phyloP scores from a whole-genome alignment of 768 basidiomycete genomes.

The Suillus variegatus region DNA sequence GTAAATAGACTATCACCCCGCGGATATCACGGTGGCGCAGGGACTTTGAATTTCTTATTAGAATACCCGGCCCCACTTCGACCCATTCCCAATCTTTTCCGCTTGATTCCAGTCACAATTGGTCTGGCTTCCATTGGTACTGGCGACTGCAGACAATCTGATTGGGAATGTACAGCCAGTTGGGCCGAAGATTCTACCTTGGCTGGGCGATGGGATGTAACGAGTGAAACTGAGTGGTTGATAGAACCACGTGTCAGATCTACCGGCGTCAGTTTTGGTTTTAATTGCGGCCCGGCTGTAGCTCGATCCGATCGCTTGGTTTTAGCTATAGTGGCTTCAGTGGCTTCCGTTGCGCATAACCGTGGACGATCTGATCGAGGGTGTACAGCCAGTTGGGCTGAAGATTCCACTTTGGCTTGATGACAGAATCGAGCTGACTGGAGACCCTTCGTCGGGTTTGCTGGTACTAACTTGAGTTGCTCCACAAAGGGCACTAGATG shows the following conservation, averaged over 20 bases:
- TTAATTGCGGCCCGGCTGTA: neutral
- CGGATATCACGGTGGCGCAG: conserved; percentile 16
- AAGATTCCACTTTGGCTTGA: neutral
- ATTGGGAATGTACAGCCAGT: neutral
- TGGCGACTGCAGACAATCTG: neutral
- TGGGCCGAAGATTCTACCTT: neutral
- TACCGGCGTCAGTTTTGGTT: neutral
- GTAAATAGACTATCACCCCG: conserved; percentile 5
- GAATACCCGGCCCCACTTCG: conserved; percentile 48
- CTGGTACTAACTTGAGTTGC: neutral
- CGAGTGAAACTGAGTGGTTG: neutral
- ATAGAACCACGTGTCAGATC: neutral
- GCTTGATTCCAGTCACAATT: conserved; percentile 40
- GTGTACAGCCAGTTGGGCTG: neutral
- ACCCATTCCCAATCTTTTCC: conserved; percentile 67
- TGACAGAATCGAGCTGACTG: neutral
- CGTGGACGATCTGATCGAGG: conserved; percentile 5
- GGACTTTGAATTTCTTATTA: conserved; percentile 75
- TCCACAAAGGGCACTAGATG: neutral
- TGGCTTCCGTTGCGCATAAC: neutral
- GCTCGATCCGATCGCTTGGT: neutral
- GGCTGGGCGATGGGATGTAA: neutral
- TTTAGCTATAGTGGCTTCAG: neutral
- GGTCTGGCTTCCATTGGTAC: neutral
- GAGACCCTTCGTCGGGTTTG: neutral